These are phyloP conservation scores for Alloascoidea hylecoeti DNA, from an alignment of 805 yeast genomes.

Conservation along the genomic window DNA sequence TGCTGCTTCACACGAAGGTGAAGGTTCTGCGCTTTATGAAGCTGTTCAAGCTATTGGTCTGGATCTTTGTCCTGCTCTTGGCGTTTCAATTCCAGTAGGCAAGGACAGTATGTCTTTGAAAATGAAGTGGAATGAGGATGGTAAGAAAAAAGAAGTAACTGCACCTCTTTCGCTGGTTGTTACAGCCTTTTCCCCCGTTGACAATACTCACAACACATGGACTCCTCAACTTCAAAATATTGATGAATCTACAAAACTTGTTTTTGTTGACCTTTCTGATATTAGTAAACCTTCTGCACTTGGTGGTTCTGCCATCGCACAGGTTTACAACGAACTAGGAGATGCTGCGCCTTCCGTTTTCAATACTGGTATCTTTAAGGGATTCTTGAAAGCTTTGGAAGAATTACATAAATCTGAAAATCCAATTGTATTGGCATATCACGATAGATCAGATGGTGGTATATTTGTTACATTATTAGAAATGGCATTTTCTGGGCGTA, in stretches of 20 bases:
- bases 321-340: slow-evolving; percentile 84
- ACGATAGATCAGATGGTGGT: slow-evolving; percentile 97
- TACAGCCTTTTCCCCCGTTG: slow-evolving; percentile 86
- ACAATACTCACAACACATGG: slow-evolving; percentile 83
- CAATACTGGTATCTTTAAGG: slow-evolving; percentile 45
- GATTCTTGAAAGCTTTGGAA: slow-evolving; percentile 54
- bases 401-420: slow-evolving; percentile 52
- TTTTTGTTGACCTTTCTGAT: slow-evolving; percentile 57
- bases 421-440: slow-evolving; percentile 65
- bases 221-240: slow-evolving; percentile 62
- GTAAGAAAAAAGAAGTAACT: slow-evolving; percentile 55
- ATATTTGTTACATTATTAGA: slow-evolving; percentile 71
- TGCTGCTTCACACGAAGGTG: slow-evolving; percentile 89
- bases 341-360: slow-evolving; percentile 73
- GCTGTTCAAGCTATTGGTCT: slow-evolving; percentile 95
- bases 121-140: slow-evolving; percentile 77
- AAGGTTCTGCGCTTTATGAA: slow-evolving; percentile 87
- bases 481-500: slow-evolving; percentile 95
- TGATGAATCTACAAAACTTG: slow-evolving; percentile 33
- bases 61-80: slow-evolving; percentile 88
- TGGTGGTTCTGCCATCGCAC: slow-evolving; percentile 94
- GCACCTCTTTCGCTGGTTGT: slow-evolving; percentile 89
- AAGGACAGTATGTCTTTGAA: slow-evolving; percentile 99
- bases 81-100: slow-evolving; percentile 91
- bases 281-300: slow-evolving; percentile 27